Conservation (phyloP, 2,329 filamentous ascomycete genomes). For the Clarireedia paspali region DNA sequence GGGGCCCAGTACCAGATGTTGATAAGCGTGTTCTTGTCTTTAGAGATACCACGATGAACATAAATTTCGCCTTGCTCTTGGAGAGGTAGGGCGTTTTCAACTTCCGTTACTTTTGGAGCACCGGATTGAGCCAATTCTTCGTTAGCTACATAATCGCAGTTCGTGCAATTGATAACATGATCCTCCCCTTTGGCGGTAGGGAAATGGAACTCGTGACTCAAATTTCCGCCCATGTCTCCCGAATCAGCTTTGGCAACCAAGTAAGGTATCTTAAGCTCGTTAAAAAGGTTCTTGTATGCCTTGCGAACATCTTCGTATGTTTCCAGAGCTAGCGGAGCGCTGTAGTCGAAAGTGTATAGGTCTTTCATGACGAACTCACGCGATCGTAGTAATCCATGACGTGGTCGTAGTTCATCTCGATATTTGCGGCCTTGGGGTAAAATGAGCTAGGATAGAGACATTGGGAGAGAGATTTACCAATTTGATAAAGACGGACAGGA, state of each 20-base stretch:
- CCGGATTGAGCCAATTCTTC: slow-evolving; percentile 65
- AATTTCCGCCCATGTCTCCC: slow-evolving; percentile 87
- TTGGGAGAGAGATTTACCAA: slow-evolving; percentile 47
- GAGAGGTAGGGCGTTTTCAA: neutral
- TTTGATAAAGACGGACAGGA: slow-evolving; percentile 84
- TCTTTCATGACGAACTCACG: slow-evolving; percentile 98
- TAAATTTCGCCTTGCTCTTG: slow-evolving; percentile 37
- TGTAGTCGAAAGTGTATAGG: slow-evolving; percentile 86
- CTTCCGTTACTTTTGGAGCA: neutral
- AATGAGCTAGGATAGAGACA: neutral
- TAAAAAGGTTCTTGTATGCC: slow-evolving; percentile 71
- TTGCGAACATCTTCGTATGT: slow-evolving; percentile 71
- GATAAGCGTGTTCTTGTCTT: slow-evolving; percentile 60
- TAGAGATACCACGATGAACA: slow-evolving; percentile 47
- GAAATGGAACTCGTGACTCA: slow-evolving; percentile 95
- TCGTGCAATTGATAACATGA: slow-evolving; percentile 65
- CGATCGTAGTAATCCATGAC: slow-evolving; percentile 79
- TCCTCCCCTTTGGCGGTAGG: slow-evolving; percentile 77
- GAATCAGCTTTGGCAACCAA: slow-evolving; percentile 84
- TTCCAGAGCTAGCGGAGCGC: slow-evolving; percentile 56
- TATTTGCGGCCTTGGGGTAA: slow-evolving; percentile 69
- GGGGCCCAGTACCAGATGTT: slow-evolving; percentile 46
- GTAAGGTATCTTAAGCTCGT: slow-evolving; percentile 76
- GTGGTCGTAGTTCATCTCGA: slow-evolving; percentile 80
- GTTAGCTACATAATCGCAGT: slow-evolving; percentile 73